phyloP scores from a whole-genome alignment of 176 grass and related monocot species.

The Chrysopogon serrulatus region DNA sequence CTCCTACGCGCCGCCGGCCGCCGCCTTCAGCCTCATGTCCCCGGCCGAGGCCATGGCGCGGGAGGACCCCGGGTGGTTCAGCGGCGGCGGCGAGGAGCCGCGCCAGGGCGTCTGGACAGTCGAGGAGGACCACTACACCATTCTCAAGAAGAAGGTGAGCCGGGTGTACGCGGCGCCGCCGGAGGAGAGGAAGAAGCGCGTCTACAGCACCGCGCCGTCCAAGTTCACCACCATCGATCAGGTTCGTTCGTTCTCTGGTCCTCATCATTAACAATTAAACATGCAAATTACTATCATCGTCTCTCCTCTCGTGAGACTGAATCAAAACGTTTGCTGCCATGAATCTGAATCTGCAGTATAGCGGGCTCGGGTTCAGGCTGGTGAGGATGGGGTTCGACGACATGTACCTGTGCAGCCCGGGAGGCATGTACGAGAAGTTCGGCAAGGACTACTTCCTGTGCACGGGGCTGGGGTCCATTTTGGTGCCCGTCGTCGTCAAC shows the following conservation, averaged over 20 bases:
- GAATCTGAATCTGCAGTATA: slow-evolving; percentile 37
- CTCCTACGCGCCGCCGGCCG: slow-evolving; percentile 54
- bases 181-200: slow-evolving; percentile 71
- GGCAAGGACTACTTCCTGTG: slow-evolving; percentile 77
- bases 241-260: slow-evolving; percentile 9
- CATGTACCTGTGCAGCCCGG: slow-evolving; percentile 75
- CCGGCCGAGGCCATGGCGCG: slow-evolving; percentile 74
- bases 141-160: slow-evolving; percentile 73
- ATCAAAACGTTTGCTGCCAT: not conserved
- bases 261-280: not conserved
- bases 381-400: slow-evolving; percentile 90
- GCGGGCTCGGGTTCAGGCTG: slow-evolving; percentile 79
- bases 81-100: slow-evolving; percentile 30
- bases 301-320: no score
- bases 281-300: not conserved
- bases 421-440: slow-evolving; percentile 48
- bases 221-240: slow-evolving; percentile 91
- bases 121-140: slow-evolving; percentile 74
- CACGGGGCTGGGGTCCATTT: slow-evolving; percentile 77
- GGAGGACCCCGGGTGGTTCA: slow-evolving; percentile 58
- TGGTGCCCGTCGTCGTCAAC: slow-evolving; percentile 73
- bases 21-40: slow-evolving; percentile 53
- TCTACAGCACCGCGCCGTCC: slow-evolving; percentile 72
- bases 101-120: slow-evolving; percentile 53
- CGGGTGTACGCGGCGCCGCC: slow-evolving; percentile 86